Conservation (phyloP, 768 basidiomycete species). For the Phylloporus arenicola region DNA sequence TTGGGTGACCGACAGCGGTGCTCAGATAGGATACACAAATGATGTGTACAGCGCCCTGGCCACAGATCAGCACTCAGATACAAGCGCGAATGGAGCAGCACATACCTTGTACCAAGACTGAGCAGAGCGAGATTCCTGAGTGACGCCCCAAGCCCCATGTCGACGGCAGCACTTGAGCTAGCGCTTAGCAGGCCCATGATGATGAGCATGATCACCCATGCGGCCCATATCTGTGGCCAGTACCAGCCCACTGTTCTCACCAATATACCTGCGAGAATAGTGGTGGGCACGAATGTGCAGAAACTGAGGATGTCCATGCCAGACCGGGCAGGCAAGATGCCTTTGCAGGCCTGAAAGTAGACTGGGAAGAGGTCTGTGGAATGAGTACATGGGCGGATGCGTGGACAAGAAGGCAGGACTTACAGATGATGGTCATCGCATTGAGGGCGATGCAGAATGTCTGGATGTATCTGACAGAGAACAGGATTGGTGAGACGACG, state of each 20-base stretch:
- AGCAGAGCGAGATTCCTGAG: constrained; percentile 8
- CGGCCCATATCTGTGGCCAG: too few species aligned
- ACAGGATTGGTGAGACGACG: neutral
- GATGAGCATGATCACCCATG: too few species aligned
- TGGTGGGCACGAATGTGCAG: too few species aligned
- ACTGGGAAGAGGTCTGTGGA: constrained; percentile 35
- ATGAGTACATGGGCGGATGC: too few species aligned
- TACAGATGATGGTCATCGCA: constrained; percentile 19
- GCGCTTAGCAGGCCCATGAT: too few species aligned
- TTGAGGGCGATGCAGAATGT: constrained; percentile 24
- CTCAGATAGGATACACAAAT: constrained; percentile 29
- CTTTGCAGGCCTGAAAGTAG: constrained; percentile 38
- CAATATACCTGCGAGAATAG: too few species aligned
- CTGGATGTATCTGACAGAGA: constrained; percentile 25
- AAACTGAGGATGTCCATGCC: constrained; percentile 35
- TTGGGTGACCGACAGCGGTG: constrained; percentile 28
- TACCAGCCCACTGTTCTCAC: too few species aligned
- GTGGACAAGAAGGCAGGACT: neutral
- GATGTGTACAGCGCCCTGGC: constrained; percentile 10
- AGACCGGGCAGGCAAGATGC: constrained; percentile 31
- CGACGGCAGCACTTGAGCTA: constrained; percentile 8
- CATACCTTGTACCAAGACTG: constrained; percentile 14
- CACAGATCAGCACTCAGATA: neutral
- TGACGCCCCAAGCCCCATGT: neutral
- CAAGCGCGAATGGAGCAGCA: neutral